Evolutionary conservation across 768 basidiomycete genomes (phyloP).

Genomic region (Tricholoma hemisulphureum): DNA sequence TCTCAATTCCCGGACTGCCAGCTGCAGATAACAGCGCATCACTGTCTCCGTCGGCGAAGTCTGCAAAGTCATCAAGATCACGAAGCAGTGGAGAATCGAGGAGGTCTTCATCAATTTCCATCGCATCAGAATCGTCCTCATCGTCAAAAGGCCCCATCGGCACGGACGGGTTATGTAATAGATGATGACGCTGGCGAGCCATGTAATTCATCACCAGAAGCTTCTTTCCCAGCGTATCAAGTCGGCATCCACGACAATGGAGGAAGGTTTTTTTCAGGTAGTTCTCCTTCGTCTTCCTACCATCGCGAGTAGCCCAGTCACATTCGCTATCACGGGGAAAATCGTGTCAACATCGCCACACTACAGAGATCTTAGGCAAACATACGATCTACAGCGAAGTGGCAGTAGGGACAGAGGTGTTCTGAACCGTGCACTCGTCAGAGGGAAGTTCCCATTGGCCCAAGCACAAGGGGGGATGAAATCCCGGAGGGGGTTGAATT

Average conservation of each 20-base stretch:
- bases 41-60: neutral
- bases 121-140: neutral
- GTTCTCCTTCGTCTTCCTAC: constrained; percentile 5
- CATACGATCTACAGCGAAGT: constrained; percentile 4
- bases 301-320: constrained; percentile 7
- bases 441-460: constrained; percentile 8
- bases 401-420: constrained; percentile 7
- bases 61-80: constrained; percentile 18
- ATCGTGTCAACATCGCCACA: neutral
- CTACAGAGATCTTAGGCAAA: neutral
- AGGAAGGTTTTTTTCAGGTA: constrained; percentile 9
- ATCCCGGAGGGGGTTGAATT: constrained; percentile 23
- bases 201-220: constrained; percentile 11
- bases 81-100: constrained; percentile 17
- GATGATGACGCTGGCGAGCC: constrained; percentile 1
- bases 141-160: neutral
- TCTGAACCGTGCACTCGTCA: constrained; percentile 19
- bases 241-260: constrained; percentile 15
- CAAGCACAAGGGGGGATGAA: constrained; percentile 17
- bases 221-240: constrained; percentile 14
- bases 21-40: constrained; percentile 4
- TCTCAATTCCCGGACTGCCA: constrained; percentile 5
- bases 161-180: neutral
- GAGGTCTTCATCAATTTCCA: constrained; percentile 10
- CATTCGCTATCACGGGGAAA: constrained; percentile 9